A percentile compares a stretch with the other conserved stretches of the same genome.
These are phyloP conservation scores for Phytophthora hibernalis DNA, from an alignment of 352 stramenopile genomes.

Conservation along the genomic window DNA sequence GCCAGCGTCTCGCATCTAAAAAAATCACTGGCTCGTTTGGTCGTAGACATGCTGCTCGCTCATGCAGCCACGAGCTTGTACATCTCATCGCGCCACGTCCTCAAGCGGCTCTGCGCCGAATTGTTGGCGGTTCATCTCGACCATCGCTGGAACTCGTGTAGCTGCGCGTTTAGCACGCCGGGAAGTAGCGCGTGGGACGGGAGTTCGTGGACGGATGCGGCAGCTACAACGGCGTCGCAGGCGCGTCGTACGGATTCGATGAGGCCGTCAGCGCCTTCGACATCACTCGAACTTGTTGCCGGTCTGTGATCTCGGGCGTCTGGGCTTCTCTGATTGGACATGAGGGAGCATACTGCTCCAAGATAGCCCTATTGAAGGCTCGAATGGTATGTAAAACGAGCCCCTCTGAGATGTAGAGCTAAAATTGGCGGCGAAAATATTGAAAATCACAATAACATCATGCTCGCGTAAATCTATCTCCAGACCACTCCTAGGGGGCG, in stretches of 20 bases:
- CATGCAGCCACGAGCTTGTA: slow-evolving; percentile 81
- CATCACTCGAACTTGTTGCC: slow-evolving; percentile 65
- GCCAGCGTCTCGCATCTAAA: slow-evolving; percentile 76
- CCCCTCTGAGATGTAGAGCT: too few relatives aligned
- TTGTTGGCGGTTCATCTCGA: slow-evolving; percentile 72
- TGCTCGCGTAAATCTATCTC: too few relatives aligned
- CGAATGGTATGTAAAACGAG: too few relatives aligned
- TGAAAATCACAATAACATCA: too few relatives aligned
- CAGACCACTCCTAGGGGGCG: too few relatives aligned
- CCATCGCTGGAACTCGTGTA: slow-evolving; percentile 81
- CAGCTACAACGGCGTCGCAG: background rate
- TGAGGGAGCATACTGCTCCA: too few relatives aligned
- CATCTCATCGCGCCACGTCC: slow-evolving; percentile 87
- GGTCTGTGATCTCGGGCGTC: slow-evolving; percentile 68
- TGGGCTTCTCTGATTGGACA: slow-evolving; percentile 3
- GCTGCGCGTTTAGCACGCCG: slow-evolving; percentile 82
- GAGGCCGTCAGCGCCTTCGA: slow-evolving; percentile 51
- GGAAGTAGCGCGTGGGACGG: slow-evolving; percentile 61
- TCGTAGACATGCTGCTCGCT: slow-evolving; percentile 68
- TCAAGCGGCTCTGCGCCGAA: slow-evolving; percentile 64
- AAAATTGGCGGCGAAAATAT: too few relatives aligned
- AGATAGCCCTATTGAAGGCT: too few relatives aligned
- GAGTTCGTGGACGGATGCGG: slow-evolving; percentile 37
- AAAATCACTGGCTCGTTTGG: slow-evolving; percentile 77
- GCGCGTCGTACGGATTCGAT: slow-evolving; percentile 47